Evolutionary conservation across 495 filamentous ascomycete species (phyloP).

Genomic region (Penicillium paxilli): DNA sequence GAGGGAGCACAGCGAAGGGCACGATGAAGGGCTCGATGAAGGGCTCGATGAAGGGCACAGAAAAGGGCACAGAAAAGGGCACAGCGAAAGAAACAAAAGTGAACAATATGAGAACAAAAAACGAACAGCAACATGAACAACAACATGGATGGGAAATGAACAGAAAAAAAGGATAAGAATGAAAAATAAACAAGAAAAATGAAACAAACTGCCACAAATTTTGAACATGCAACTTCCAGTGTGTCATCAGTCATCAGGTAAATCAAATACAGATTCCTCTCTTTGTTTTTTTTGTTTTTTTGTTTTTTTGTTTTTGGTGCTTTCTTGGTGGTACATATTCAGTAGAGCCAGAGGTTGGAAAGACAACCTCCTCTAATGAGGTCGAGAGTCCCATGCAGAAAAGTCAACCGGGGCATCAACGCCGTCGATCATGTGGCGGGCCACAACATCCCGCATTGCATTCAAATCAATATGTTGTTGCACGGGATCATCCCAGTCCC

Average conservation of each 20-base stretch:
- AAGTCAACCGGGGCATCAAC: background rate
- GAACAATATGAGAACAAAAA: no score
- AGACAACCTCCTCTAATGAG: background rate
- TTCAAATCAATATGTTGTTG: background rate
- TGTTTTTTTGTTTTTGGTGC: no score
- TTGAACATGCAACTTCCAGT: background rate
- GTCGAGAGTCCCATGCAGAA: background rate
- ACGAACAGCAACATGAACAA: no score
- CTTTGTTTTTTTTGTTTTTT: no score
- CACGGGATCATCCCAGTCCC: background rate
- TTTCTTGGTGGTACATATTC: background rate
- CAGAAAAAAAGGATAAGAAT: background rate
- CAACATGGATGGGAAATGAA: no score
- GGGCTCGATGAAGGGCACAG: no score
- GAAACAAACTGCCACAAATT: background rate
- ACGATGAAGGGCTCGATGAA: no score
- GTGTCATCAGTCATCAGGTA: background rate
- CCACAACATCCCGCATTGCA: background rate
- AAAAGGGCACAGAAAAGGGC: no score
- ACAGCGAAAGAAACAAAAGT: no score
- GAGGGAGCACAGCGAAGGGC: no score
- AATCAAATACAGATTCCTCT: background rate
- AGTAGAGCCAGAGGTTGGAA: no score
- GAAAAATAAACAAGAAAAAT: background rate
- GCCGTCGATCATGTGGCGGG: background rate